Evolutionary conservation across 73 alveolate species (phyloP).

Genomic region (Stentor roeselii): DNA sequence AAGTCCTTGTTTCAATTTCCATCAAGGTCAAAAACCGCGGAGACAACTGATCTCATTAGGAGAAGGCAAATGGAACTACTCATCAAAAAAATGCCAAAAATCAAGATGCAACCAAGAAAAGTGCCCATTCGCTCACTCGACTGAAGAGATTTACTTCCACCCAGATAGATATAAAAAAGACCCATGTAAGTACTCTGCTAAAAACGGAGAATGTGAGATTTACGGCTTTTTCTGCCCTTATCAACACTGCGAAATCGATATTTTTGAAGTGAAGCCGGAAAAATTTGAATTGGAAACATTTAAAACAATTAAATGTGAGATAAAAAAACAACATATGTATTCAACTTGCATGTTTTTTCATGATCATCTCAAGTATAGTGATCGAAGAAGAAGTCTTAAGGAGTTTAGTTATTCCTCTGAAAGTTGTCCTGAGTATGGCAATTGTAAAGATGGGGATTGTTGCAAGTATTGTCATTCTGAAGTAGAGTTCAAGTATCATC

Average conservation of each 20-base stretch:
- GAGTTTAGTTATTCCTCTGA: background rate
- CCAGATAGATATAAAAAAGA: background rate
- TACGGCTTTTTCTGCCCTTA: background rate
- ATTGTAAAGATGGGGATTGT: background rate
- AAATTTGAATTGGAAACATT: background rate
- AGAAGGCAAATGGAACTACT: background rate
- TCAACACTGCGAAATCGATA: background rate
- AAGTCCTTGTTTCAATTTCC: background rate
- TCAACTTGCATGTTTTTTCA: background rate
- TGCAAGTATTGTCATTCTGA: background rate
- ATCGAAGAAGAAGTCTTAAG: background rate
- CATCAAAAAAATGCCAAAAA: background rate
- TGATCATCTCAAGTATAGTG: background rate
- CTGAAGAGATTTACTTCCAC: background rate
- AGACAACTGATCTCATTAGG: background rate
- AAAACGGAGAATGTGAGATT: background rate
- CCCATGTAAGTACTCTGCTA: background rate
- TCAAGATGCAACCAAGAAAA: background rate
- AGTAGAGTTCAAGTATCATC: background rate
- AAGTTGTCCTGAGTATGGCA: background rate
- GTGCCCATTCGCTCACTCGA: background rate
- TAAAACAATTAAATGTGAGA: background rate
- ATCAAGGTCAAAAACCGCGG: background rate
- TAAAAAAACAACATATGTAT: background rate
- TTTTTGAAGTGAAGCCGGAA: too few species aligned